A percentile compares a stretch with the other conserved stretches of the same genome.
Evolutionary conservation across 1,284 basidiomycete genomes (phyloP).

Genomic region (Cystobasidium pallidum): DNA sequence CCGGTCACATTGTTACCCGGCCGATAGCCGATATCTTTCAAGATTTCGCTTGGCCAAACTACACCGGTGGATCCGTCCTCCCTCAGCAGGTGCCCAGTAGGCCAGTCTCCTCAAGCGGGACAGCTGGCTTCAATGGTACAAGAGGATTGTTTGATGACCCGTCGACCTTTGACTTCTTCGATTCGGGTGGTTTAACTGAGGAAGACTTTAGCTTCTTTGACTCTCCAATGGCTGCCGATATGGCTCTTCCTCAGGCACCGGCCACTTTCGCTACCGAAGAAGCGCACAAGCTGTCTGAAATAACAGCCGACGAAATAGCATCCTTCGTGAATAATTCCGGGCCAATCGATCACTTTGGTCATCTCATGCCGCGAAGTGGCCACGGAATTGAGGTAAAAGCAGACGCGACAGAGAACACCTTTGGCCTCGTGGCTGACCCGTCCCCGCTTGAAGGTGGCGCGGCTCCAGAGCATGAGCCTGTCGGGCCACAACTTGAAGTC

Average conservation of each 20-base stretch:
- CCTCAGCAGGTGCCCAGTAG: neutral
- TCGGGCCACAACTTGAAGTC: neutral
- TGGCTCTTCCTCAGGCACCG: neutral
- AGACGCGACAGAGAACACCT: neutral
- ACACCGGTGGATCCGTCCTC: neutral
- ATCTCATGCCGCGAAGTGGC: constrained; percentile 33
- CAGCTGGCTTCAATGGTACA: neutral
- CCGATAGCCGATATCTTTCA: constrained; percentile 6
- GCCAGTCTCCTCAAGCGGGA: neutral
- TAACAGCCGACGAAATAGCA: constrained; percentile 28
- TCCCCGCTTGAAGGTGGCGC: neutral
- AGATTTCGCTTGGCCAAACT: constrained; percentile 22
- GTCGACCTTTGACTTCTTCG: constrained; percentile 19
- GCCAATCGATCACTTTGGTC: constrained; percentile 36
- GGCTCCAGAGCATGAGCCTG: neutral
- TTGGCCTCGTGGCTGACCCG: neutral
- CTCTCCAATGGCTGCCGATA: constrained; percentile 31
- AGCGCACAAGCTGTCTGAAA: neutral
- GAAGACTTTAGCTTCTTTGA: constrained; percentile 55
- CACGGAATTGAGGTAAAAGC: neutral
- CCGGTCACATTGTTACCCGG: neutral
- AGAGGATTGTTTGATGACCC: constrained; percentile 9
- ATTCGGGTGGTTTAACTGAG: constrained; percentile 49
- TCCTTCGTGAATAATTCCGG: constrained; percentile 12
- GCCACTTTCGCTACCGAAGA: neutral